Conservation (phyloP, 106 monocot genomes). For the Dendrobium catenatum region DNA sequence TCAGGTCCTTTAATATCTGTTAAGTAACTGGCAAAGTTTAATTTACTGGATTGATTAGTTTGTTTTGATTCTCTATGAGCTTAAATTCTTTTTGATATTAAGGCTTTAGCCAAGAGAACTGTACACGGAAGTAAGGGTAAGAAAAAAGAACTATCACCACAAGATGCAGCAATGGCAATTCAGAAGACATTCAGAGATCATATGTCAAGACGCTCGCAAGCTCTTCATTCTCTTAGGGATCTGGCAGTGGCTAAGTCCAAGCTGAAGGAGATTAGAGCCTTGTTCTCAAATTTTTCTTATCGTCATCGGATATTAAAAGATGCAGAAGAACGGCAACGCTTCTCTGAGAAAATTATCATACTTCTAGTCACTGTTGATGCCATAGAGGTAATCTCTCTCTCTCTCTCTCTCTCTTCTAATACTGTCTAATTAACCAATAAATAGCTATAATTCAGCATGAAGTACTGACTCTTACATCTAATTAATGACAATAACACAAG, state of each 20-base stretch:
- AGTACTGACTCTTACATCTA: neutral
- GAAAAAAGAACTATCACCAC: constrained; percentile 62
- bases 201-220: constrained; percentile 53
- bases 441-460: neutral
- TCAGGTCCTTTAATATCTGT: too few relatives aligned
- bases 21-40: too few relatives aligned
- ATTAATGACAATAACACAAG: neutral
- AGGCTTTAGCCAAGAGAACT: constrained; percentile 60
- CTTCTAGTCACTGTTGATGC: constrained; percentile 82
- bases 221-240: constrained; percentile 66
- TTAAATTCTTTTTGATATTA: constrained; percentile 8
- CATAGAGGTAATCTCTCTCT: constrained; percentile 54
- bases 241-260: constrained; percentile 79
- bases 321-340: constrained; percentile 73
- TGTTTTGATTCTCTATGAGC: neutral
- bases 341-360: constrained; percentile 82
- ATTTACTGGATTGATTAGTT: neutral
- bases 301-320: constrained; percentile 57
- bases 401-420: neutral
- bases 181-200: constrained; percentile 67
- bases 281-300: constrained; percentile 79
- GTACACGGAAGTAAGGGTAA: constrained; percentile 44
- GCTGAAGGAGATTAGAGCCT: constrained; percentile 74
- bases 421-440: neutral
- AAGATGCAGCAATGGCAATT: constrained; percentile 79